Base-by-base conservation (phyloP, 176 grass and related monocot species). In the Oryza officinalis region DNA sequence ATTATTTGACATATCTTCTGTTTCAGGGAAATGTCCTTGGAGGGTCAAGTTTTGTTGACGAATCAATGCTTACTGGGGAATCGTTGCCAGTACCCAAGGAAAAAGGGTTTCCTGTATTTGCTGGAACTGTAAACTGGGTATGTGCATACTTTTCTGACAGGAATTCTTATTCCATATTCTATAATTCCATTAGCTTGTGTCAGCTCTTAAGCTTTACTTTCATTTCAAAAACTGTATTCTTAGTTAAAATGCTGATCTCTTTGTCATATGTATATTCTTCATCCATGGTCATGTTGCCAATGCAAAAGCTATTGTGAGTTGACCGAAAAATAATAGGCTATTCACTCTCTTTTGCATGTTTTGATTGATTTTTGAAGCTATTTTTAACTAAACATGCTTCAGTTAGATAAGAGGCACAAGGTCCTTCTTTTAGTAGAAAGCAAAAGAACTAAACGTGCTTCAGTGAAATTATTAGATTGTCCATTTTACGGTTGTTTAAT, bases 61-160 rank as follows among this genome's bases (percentile, higher is more conserved):
- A 98, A 87, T 95, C 96, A 68, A 98, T 98, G 96, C 96, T 98
- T 84, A 98, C 91, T 44, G 96, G 96, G 79, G 96, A 98, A 86
- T 98, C 96, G 49, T 88, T 98, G 80, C 96, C 96, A 35, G 87
- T 98, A 69, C 84, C 92, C 59, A 98, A 98, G 89, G 96, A 93
- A 88, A 89, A 40, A 69, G 96, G 96, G 37, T 81, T 89, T 60
- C 65, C 81, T 85, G 96, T 98, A 82, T 98, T 91, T 90, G 74
- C 96, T 78, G 96, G 96, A 90, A 98, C 96, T 84, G 91, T 95
- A 76, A 98, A 98, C 64, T 98, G 96, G 96, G 96, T 98, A 93
- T 59, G 77, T 44, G 28, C 46, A 65, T 50, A 32, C 59, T 71
- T 67, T 78, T 47, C 69, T 77, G 25, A 10, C 71, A 71, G 43